A percentile compares a stretch with the other conserved stretches of the same genome.
These are phyloP conservation scores for Trichoderma sp. DNA, from an alignment of 2,329 filamentous ascomycete species.

Conservation along the genomic window DNA sequence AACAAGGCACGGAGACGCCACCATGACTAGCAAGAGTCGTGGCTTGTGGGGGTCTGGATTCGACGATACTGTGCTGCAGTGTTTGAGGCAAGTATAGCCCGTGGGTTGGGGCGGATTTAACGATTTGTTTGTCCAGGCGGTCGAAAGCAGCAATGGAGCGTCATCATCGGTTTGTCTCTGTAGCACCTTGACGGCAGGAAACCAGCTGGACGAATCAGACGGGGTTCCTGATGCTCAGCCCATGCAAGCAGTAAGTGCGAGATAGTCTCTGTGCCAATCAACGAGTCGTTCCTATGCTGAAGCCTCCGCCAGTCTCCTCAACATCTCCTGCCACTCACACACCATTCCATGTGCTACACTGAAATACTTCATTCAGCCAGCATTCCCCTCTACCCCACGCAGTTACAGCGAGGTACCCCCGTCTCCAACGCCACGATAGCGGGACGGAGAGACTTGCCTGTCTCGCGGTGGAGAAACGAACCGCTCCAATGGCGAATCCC, in stretches of 20 bases:
- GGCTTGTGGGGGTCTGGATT: not conserved
- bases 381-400: constrained; percentile 1
- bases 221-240: not conserved
- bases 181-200: constrained; percentile 8
- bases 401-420: constrained; percentile 3
- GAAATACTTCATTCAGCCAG: not conserved
- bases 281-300: not conserved
- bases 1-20: not conserved
- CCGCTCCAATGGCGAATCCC: not conserved
- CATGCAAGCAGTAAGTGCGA: not conserved
- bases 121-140: not conserved
- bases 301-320: too few species aligned
- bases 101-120: not conserved
- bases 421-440: not conserved
- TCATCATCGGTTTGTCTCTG: not conserved
- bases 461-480: not conserved
- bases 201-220: not conserved
- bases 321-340: not conserved
- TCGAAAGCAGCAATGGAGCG: not conserved
- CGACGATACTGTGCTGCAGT: too few species aligned
- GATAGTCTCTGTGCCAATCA: not conserved
- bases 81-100: not conserved
- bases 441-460: constrained; percentile 23
- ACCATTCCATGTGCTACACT: not conserved
- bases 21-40: not conserved